phyloP scores from a whole-genome alignment of 192 early-diverging fungal genomes.

The Rhizophagus clarus region DNA sequence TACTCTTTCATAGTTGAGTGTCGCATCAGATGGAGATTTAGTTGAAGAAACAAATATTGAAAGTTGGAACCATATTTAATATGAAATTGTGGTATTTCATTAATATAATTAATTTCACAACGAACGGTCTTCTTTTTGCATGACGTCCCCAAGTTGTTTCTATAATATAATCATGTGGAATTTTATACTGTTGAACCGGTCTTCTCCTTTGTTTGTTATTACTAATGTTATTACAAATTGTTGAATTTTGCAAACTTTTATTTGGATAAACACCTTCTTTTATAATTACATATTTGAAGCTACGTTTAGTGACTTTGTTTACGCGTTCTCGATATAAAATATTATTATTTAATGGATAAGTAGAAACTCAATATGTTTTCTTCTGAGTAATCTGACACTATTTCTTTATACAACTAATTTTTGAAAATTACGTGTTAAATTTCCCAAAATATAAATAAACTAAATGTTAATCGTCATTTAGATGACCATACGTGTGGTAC shows the following conservation, averaged over 20 bases:
- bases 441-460: not conserved
- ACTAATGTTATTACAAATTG: no score
- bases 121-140: not conserved
- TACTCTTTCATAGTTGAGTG: not conserved
- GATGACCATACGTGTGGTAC: not conserved
- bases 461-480: no score
- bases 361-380: not conserved
- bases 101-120: constrained; percentile 5
- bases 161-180: constrained; percentile 15
- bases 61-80: constrained; percentile 1
- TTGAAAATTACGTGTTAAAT: not conserved
- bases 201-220: not conserved
- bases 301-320: not conserved
- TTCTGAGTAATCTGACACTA: not conserved
- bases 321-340: not conserved
- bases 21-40: not conserved
- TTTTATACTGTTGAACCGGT: not conserved
- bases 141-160: constrained; percentile 4
- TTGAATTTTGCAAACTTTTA: no score
- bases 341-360: not conserved
- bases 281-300: not conserved
- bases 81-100: not conserved
- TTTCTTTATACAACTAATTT: not conserved
- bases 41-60: not conserved
- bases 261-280: constrained; percentile 8